phyloP scores from a whole-genome alignment of 768 basidiomycete species.

The Mycena vulgaris region DNA sequence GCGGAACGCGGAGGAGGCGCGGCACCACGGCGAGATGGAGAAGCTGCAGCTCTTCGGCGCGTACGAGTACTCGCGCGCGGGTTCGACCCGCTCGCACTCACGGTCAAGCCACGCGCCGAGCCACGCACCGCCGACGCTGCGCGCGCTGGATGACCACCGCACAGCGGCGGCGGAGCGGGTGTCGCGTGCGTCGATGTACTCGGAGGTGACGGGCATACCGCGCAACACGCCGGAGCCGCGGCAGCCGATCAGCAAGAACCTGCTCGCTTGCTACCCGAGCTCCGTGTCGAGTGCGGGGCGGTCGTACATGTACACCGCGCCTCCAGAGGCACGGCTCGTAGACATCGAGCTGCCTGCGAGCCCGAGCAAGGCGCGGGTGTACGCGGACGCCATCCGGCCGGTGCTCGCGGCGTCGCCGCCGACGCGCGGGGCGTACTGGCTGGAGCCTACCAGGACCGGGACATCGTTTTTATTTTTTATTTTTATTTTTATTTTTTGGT shows the following conservation, averaged over 20 bases:
- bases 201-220: conserved; percentile 77
- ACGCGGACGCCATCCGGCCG: conserved; percentile 65
- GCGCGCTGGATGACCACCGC: conserved; percentile 51
- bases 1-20: conserved; percentile 65
- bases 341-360: conserved; percentile 41
- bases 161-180: conserved; percentile 43
- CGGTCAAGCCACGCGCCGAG: too few relatives aligned
- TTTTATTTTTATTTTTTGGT: too few relatives aligned
- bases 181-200: conserved; percentile 73
- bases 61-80: conserved; percentile 61
- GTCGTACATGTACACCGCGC: conserved; percentile 63
- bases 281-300: conserved; percentile 59
- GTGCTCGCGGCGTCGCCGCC: conserved; percentile 47
- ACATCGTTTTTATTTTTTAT: too few relatives aligned
- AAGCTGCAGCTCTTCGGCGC: conserved; percentile 64
- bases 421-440: conserved; percentile 57
- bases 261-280: conserved; percentile 41
- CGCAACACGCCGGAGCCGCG: conserved; percentile 78
- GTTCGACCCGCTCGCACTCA: conserved; percentile 50
- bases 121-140: conserved; percentile 61
- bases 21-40: conserved; percentile 65
- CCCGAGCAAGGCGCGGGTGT: conserved; percentile 73
- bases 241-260: conserved; percentile 71
- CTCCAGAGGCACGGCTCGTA: conserved; percentile 46
- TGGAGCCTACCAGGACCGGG: conserved; percentile 60